Evolutionary conservation across 1,284 basidiomycete species (phyloP).

Genomic region (Puccinia horiana): DNA sequence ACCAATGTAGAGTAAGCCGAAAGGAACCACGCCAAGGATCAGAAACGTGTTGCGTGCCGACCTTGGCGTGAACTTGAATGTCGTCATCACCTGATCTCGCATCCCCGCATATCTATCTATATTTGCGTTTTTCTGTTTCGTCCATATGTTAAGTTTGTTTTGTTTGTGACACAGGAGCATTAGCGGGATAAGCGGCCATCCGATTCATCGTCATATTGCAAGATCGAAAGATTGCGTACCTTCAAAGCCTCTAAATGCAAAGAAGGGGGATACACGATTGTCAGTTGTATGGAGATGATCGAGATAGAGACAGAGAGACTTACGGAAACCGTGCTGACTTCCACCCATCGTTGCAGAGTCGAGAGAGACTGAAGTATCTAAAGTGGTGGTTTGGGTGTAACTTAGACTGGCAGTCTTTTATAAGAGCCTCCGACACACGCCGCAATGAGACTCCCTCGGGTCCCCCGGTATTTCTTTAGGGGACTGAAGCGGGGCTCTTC

Average conservation of each 20-base stretch:
- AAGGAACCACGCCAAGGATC: conserved; percentile 46
- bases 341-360: conserved; percentile 1
- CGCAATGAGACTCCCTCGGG: no score
- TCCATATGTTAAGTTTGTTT: background rate
- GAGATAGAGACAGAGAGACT: background rate
- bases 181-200: background rate
- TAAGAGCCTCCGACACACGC: background rate
- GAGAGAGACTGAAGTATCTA: background rate
- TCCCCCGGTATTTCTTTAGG: no score
- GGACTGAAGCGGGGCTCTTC: no score
- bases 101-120: conserved; percentile 45
- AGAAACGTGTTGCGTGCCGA: conserved; percentile 50
- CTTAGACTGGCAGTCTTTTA: background rate
- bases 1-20: conserved; percentile 32
- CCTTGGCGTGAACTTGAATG: conserved; percentile 32
- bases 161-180: background rate
- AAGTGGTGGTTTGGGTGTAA: background rate
- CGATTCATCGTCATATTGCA: background rate
- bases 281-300: no score
- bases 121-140: conserved; percentile 26
- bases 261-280: no score
- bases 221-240: background rate
- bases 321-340: conserved; percentile 1
- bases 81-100: conserved; percentile 45
- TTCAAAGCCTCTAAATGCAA: conserved; percentile 1